phyloP scores from a whole-genome alignment of 2,329 filamentous ascomycete genomes.

The Verticillium longisporum region DNA sequence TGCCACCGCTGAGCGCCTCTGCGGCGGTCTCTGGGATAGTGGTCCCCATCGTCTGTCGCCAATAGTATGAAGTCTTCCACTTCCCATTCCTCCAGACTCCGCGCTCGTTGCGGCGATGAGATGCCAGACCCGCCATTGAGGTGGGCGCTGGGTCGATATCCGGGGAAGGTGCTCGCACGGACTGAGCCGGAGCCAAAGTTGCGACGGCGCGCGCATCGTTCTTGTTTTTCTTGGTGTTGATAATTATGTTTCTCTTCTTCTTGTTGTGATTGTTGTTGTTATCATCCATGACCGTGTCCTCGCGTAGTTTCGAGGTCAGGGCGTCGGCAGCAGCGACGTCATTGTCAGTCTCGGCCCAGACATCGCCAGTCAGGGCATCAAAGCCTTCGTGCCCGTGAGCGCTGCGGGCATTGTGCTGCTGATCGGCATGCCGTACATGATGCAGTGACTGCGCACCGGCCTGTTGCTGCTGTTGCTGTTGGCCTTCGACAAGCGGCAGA shows the following conservation, averaged over 20 bases:
- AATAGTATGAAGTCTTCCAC: constrained; percentile 99
- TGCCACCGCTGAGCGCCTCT: constrained; percentile 83
- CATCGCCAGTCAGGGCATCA: constrained; percentile 17
- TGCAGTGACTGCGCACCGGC: constrained; percentile 6
- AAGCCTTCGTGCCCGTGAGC: constrained; percentile 8
- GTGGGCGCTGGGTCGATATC: constrained; percentile 51
- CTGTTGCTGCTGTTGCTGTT: constrained; percentile 52
- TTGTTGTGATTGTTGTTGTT: constrained; percentile 25
- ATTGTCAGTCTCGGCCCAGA: constrained; percentile 22
- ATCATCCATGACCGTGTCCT: background rate
- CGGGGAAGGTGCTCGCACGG: constrained; percentile 91
- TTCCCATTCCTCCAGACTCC: constrained; percentile 98
- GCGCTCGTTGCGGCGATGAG: constrained; percentile 85
- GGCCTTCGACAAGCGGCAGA: constrained; percentile 50
- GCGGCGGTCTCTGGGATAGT: constrained; percentile 84
- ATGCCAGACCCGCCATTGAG: constrained; percentile 51
- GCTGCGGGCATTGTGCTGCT: constrained; percentile 4
- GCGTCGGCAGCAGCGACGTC: constrained; percentile 10
- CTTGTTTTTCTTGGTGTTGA: constrained; percentile 24
- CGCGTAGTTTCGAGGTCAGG: constrained; percentile 8
- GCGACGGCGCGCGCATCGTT: constrained; percentile 89
- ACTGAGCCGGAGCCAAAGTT: constrained; percentile 92
- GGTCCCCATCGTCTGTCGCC: constrained; percentile 98
- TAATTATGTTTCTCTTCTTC: constrained; percentile 28
- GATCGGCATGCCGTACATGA: constrained; percentile 5